A percentile compares a stretch with the other conserved stretches of the same genome.
These are phyloP conservation scores for Neopestalotiopsis rosae DNA, from an alignment of 2,329 filamentous ascomycete genomes.

Conservation along the genomic window DNA sequence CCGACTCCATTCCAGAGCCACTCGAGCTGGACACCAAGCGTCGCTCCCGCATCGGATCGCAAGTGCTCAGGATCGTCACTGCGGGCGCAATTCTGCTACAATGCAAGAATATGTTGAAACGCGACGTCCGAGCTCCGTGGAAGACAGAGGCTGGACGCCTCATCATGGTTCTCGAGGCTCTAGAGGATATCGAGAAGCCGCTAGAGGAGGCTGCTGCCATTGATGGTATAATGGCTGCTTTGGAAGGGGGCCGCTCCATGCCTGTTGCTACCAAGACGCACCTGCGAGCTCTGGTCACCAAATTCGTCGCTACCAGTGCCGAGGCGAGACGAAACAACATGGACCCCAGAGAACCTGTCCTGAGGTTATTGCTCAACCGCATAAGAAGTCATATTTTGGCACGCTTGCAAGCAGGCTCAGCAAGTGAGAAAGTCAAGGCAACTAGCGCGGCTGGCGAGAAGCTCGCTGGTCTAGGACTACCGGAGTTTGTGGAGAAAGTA, in stretches of 20 bases:
- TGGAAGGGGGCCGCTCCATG: conserved; percentile 69
- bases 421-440: conserved; percentile 72
- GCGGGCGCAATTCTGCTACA: conserved; percentile 78
- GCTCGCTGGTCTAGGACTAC: conserved; percentile 71
- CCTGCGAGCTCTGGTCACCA: conserved; percentile 61
- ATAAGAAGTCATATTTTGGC: conserved; percentile 70
- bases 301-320: conserved; percentile 56
- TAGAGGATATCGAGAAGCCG: conserved; percentile 47
- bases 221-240: conserved; percentile 66
- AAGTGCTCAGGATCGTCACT: conserved; percentile 71
- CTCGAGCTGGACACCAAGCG: conserved; percentile 72
- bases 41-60: conserved; percentile 59
- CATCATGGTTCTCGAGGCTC: conserved; percentile 68
- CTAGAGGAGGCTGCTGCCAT: conserved; percentile 54
- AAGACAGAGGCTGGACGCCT: conserved; percentile 76
- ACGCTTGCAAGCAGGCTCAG: conserved; percentile 68
- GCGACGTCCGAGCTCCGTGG: conserved; percentile 80
- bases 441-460: conserved; percentile 73
- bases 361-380: conserved; percentile 72
- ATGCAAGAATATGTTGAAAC: conserved; percentile 82
- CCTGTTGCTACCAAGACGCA: conserved; percentile 65
- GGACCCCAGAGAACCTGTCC: conserved; percentile 59
- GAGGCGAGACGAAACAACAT: conserved; percentile 47
- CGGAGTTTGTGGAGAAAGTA: conserved; percentile 75
- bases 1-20: conserved; percentile 72